Evolutionary conservation across 768 basidiomycete genomes (phyloP), one percentile per base, ranked within the genome.

Genomic region (Sarcodon aspratus): DNA sequence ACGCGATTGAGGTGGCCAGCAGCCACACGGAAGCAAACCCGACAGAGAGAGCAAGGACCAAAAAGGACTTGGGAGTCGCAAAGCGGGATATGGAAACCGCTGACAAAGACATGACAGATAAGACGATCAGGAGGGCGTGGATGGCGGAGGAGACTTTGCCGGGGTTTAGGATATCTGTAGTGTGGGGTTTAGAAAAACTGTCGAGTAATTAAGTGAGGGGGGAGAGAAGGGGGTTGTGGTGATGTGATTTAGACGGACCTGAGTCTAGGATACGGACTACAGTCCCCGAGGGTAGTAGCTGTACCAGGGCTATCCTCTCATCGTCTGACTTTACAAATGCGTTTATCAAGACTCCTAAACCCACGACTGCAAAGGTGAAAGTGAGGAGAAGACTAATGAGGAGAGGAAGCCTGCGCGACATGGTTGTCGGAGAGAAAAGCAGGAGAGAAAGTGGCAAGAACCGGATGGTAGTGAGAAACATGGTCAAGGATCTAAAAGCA

Each of bases 1-100:
- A 73, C 7, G 71, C 64, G n/a, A 74, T 68, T 50, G 75, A 65
- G 35, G 69, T 64, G 32, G 67, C 73, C 47, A 82, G 65, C 37
- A 80, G 62, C 72, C 72, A 76, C 9, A 65, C 17, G 27, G 66
- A 57, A 55, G 69, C 63, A 56, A 77, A 70, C 34, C 62, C 59
- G 51, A 77, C 63, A 15, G 65, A n/a, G 55, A 51, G 38, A 60
- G 53, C 65, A 55, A 71, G 69, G n/a, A 65, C 15, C 35, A 54
- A 58, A 46, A 71, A 60, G 10, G 61, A 55, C 46, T 65, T 63
- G 3, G 53, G 47, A 6, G 61, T 45, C 56, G 48, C 52, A 47
- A 52, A 18, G 49, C 51, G 46, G 49, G 53, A 31, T 52, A 47
- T 18, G 7, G 44, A 36, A 21, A 48, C 10, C 12, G 35, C 38